Evolutionary conservation across 345 rosid species (phyloP).

Genomic region (Eucalyptus erythrocorys): DNA sequence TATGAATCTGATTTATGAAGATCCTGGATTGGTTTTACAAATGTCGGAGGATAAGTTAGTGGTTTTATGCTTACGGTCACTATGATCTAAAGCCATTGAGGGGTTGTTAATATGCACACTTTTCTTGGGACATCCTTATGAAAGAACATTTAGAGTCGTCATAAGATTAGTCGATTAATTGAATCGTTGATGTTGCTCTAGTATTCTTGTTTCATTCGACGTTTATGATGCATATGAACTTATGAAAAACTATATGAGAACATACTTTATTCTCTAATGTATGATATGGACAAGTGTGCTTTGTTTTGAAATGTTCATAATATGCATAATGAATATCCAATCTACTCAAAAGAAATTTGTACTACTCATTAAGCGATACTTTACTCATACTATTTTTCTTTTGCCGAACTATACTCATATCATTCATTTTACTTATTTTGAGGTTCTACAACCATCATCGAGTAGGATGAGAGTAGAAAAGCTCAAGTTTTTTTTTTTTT

Average conservation of each 20-base stretch:
- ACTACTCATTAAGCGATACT: neutral
- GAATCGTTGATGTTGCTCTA: neutral
- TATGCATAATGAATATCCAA: neutral
- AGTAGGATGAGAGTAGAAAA: too few species aligned
- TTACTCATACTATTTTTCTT: neutral
- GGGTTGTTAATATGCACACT: neutral
- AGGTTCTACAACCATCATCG: neutral
- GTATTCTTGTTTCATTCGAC: neutral
- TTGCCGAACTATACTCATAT: too few species aligned
- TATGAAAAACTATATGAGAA: neutral
- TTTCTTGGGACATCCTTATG: neutral
- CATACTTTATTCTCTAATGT: neutral
- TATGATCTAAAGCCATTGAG: neutral
- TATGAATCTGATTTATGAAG: too few species aligned
- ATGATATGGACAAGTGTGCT: neutral
- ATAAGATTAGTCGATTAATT: too few species aligned
- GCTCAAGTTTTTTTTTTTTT: accelerated
- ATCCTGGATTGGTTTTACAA: neutral
- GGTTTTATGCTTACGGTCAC: neutral
- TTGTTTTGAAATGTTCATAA: neutral
- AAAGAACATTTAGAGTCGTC: neutral
- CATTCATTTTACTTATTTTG: neutral
- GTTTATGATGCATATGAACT: neutral
- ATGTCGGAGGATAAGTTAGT: neutral
- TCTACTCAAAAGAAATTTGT: neutral